A percentile compares a stretch with the other conserved stretches of the same genome.
Evolutionary conservation across 192 early-diverging fungal species (phyloP).

Genomic region (Backusella parvicylindrica): DNA sequence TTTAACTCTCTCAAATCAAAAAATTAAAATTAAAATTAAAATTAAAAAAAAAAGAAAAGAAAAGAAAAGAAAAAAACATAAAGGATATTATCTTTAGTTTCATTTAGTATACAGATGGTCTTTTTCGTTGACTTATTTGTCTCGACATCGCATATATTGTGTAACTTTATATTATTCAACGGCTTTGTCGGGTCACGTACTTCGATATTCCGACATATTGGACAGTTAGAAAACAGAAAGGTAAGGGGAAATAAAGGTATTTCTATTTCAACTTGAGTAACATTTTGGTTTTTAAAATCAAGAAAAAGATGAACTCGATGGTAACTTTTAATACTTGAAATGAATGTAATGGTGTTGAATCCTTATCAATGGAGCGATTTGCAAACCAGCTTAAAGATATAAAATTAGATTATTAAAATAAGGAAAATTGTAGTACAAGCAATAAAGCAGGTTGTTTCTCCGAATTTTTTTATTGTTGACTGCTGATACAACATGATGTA

Average conservation of each 20-base stretch:
- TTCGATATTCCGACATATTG: background rate
- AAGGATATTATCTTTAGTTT: background rate
- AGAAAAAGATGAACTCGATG: background rate
- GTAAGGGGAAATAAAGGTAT: background rate
- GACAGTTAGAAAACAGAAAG: background rate
- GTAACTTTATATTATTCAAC: background rate
- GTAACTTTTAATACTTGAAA: background rate
- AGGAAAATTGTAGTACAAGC: background rate
- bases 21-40: background rate
- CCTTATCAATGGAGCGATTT: background rate
- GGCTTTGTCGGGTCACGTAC: conserved; percentile 2
- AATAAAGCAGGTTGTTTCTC: background rate
- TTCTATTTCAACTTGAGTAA: background rate
- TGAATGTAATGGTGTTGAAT: background rate
- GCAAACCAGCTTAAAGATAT: background rate
- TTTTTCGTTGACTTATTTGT: background rate
- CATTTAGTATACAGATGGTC: background rate
- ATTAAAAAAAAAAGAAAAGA: no score
- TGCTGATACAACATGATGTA: background rate
- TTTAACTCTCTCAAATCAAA: background rate
- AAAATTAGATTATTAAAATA: background rate
- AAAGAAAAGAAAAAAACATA: no score
- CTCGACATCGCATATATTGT: background rate
- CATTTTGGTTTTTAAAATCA: background rate
- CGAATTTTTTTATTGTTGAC: background rate